Evolutionary conservation across 1,284 basidiomycete genomes (phyloP), one percentile per base, ranked within the genome.

Genomic region (Ganoderma meredithae): DNA sequence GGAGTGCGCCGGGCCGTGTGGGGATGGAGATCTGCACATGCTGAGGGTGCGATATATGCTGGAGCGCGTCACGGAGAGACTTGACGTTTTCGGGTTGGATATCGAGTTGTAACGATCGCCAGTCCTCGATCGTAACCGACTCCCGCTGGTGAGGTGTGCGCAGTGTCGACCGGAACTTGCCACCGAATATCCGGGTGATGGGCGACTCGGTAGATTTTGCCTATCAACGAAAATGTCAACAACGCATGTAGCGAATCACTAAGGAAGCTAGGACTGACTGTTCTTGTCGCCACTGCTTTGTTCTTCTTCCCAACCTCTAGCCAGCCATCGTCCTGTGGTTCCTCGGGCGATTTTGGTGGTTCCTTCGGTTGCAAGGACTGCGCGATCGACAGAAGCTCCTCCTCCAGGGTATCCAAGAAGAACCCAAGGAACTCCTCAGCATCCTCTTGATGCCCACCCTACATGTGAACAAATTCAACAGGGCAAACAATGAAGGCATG

Each of bases 401-500:
- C 97, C 79, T 98, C 96, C 3, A 99, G 83, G 0, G 96, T 95
- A 78, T 98, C 96, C 56, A 99, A 85, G 82, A 96, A 97, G 82
- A 98, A 98, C 10, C 97, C 97, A n/a, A 99, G 85, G 81, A 98
- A 99, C 81, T 99, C 97, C 80, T 99, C 97, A 0, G 97, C 97
- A 71, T 99, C 97, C 81, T 99, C 97, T 82, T 99, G 97, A 72
- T 96, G 94, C 0, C 97, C 97, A 41, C 94, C 90, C 87, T 96
- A 69, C 3, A 56, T 19, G 52, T 19, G 52, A 69, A 49, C 27
- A 41, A 8, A n/a, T 3, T 68, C 19, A 66, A n/a, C 56, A 39
- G 8, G 19, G 9, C 27, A 27, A 40, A 10, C 47, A 52, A 52
- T 43, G 47, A 22, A 41, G 22, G 60, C 36, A 58, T 4, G 27